Evolutionary conservation across 2,329 filamentous ascomycete genomes (phyloP), one percentile per base, ranked within the genome.

Genomic region (Verticillium nonalfalfae): DNA sequence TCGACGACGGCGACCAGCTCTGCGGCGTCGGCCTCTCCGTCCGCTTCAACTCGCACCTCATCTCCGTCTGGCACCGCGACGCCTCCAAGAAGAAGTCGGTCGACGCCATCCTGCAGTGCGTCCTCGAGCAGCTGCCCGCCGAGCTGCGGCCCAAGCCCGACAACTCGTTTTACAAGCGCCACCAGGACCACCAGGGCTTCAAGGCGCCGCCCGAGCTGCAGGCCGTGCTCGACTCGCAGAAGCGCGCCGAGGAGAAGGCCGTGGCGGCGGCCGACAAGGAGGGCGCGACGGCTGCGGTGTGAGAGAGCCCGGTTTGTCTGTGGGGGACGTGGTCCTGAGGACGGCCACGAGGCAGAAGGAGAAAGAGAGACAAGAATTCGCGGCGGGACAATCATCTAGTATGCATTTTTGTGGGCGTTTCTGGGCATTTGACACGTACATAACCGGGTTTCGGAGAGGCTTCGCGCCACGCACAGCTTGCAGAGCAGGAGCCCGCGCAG

Each of bases 41-140:
- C 62, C 89, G 93, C 69, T 96, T 95, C 82, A 96, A 93, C 77
- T 90, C 88, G 35, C 88, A 94, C 73, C 85, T 97, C 67, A 89
- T 97, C 72, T 90, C 90, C 68, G 85, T 98, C 70, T 98, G 94
- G 94, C 95, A 97, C 78, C 91, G 95, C 65, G 90, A 96, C 70
- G 88, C 88, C 26, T 88, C 86, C 63, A 93, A 95, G 75, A 82
- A 91, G 70, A 86, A 85, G 67, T 95, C 92, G 6, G 85, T 95
- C 67, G 87, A 94, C 71, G 85, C 81, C 65, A 82, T 97, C 63
- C 81, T 93, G 57, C 78, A 85, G 64, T 89, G 86, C 57, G 87
- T 97, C 59, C 79, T 96, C 57, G 84, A 88, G 59, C 85, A 90
- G 66, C 79, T 97, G 35, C 89, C 89, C 6, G 77, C 82, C 1